A percentile compares a stretch with the other conserved stretches of the same genome.
Conservation (phyloP, 441 rosid genomes). For the Populus trichocarpa region DNA sequence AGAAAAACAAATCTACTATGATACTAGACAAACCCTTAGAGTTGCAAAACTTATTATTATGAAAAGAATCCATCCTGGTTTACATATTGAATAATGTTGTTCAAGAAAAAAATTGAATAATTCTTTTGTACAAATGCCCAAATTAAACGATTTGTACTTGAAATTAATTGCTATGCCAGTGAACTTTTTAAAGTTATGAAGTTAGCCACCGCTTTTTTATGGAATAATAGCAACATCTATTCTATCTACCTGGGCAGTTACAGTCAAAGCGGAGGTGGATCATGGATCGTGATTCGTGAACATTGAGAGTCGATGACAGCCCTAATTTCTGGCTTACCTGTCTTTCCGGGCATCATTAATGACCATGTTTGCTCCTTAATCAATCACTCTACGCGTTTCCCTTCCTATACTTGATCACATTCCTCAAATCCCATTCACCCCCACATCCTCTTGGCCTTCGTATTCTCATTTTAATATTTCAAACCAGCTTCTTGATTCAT, state of each 20-base stretch:
- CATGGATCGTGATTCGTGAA: not conserved
- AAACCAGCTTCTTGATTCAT: not conserved
- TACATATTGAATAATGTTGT: too few species aligned
- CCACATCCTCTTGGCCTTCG: not conserved
- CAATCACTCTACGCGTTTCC: not conserved
- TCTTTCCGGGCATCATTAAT: not conserved
- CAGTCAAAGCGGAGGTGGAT: not conserved
- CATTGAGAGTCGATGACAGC: not conserved
- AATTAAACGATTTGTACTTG: too few species aligned
- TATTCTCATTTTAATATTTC: not conserved
- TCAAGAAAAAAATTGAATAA: too few species aligned
- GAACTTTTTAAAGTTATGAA: too few species aligned
- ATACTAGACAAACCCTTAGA: too few species aligned
- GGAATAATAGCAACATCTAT: not conserved
- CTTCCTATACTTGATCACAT: not conserved
- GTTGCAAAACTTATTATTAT: too few species aligned
- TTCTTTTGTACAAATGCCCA: too few species aligned
- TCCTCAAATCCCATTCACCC: too few species aligned
- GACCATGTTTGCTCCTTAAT: not conserved
- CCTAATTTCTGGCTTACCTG: not conserved
- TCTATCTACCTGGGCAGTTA: not conserved
- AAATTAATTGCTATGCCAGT: too few species aligned
- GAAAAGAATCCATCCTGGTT: too few species aligned
- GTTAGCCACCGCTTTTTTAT: not conserved
- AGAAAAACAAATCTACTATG: too few species aligned